These are phyloP conservation scores for Chlorella sp. DNA, from an alignment of 139 green algal species.

Conservation along the genomic window DNA sequence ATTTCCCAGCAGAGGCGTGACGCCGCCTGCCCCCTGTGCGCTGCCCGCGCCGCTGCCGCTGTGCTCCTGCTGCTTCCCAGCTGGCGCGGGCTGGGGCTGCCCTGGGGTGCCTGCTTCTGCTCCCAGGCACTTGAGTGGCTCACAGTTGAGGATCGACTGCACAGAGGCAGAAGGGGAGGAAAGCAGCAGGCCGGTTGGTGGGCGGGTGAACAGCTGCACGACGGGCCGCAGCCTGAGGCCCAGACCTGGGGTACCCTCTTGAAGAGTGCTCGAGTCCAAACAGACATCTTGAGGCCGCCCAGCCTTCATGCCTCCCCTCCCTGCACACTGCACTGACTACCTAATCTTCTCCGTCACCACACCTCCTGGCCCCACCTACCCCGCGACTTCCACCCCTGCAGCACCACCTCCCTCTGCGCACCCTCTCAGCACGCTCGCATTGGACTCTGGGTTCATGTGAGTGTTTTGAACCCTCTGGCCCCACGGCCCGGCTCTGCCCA, in stretches of 20 bases:
- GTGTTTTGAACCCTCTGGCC: no score
- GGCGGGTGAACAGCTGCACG: background rate
- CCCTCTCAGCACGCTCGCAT: no score
- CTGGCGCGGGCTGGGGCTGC: background rate
- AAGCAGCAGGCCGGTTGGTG: background rate
- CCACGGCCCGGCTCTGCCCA: background rate
- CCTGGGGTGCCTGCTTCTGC: background rate
- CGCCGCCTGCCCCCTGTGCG: background rate
- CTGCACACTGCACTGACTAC: background rate
- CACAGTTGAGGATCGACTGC: slow-evolving; percentile 17
- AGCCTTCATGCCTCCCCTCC: background rate
- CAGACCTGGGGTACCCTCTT: no score
- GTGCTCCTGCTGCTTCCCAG: background rate
- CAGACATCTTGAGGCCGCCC: background rate
- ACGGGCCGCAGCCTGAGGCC: background rate
- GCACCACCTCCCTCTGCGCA: no score
- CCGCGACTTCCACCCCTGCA: no score
- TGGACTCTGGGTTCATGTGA: no score
- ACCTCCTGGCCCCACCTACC: no score
- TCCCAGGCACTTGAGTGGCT: background rate
- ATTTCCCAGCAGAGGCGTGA: background rate
- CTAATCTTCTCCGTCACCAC: no score
- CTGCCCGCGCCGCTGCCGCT: slow-evolving; percentile 1
- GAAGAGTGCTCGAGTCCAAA: background rate
- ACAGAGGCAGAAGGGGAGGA: background rate